phyloP scores from a whole-genome alignment of 768 basidiomycete genomes.

The Atractiella rhizophila region DNA sequence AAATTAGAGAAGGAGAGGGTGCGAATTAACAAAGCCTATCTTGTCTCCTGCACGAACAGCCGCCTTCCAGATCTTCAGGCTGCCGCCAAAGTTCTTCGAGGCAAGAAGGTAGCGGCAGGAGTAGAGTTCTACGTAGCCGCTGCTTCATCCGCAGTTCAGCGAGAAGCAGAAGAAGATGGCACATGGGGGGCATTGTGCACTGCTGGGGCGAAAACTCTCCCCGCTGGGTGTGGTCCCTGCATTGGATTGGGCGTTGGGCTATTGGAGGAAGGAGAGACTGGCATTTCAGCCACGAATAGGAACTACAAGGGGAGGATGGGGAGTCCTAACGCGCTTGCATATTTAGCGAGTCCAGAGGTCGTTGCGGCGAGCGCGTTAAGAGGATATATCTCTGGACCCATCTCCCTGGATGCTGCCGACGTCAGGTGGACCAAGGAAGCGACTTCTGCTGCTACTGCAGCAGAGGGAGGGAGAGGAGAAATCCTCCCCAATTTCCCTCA shows the following conservation, averaged over 20 bases:
- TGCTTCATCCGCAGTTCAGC: slow-evolving; percentile 72
- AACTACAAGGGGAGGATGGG: slow-evolving; percentile 99
- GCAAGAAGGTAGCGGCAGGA: slow-evolving; percentile 38
- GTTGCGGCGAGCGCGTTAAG: slow-evolving; percentile 86
- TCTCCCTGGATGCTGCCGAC: slow-evolving; percentile 31
- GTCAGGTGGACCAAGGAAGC: slow-evolving; percentile 18
- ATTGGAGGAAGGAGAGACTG: slow-evolving; percentile 76
- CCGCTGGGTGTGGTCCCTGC: slow-evolving; percentile 91
- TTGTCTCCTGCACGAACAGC: slow-evolving; percentile 94
- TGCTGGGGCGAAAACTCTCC: slow-evolving; percentile 77
- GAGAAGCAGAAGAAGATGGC: slow-evolving; percentile 57
- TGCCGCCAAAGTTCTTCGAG: slow-evolving; percentile 23
- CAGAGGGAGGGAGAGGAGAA: too few relatives aligned
- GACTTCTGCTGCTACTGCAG: slow-evolving; percentile 17
- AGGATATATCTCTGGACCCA: slow-evolving; percentile 69
- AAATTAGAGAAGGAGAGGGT: slow-evolving; percentile 47
- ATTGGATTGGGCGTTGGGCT: slow-evolving; percentile 85
- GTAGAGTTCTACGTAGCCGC: slow-evolving; percentile 97
- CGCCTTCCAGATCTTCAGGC: slow-evolving; percentile 80
- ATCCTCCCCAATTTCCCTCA: slow-evolving; percentile 61
- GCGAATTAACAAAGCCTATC: slow-evolving; percentile 84
- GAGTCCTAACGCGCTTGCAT: slow-evolving; percentile 74
- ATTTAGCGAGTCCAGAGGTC: slow-evolving; percentile 85
- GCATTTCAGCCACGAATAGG: slow-evolving; percentile 92
- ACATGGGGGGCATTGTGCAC: slow-evolving; percentile 66